Conservation (phyloP, 805 yeast species). For the Komagataella populi region DNA sequence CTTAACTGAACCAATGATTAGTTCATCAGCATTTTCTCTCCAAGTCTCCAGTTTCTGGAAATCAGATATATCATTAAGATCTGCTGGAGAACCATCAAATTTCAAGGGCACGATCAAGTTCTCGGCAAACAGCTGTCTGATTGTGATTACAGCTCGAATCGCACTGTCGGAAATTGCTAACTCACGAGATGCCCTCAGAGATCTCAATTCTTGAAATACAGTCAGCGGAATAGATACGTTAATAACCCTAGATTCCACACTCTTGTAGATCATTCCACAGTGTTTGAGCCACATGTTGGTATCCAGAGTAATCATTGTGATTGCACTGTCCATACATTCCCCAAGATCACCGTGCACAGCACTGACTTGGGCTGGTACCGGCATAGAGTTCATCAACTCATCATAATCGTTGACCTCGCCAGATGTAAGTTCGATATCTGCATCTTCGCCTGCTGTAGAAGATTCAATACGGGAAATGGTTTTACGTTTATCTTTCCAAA, state of each 20-base stretch:
- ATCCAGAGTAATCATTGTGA: constrained; percentile 53
- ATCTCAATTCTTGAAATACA: constrained; percentile 66
- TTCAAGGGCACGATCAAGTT: constrained; percentile 44
- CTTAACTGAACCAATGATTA: constrained; percentile 39
- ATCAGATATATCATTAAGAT: constrained; percentile 58
- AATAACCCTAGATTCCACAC: constrained; percentile 45
- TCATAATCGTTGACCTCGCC: constrained; percentile 11
- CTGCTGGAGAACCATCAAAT: constrained; percentile 57
- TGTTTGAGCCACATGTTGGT: constrained; percentile 75
- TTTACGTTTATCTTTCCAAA: constrained; percentile 11
- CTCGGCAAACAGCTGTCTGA: constrained; percentile 50
- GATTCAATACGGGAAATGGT: constrained; percentile 13
- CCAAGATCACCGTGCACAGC: constrained; percentile 34
- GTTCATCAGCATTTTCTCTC: constrained; percentile 62
- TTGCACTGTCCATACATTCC: constrained; percentile 38
- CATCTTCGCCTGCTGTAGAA: constrained; percentile 20
- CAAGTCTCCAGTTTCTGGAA: constrained; percentile 62
- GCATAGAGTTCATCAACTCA: not conserved
- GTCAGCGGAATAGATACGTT: constrained; percentile 56
- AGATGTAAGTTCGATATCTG: constrained; percentile 4
- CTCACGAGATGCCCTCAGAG: constrained; percentile 57
- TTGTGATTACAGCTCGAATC: constrained; percentile 63
- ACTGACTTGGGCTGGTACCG: not conserved
- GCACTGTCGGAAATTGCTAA: constrained; percentile 70
- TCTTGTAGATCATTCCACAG: constrained; percentile 63